Evolutionary conservation across 768 basidiomycete genomes (phyloP).

Genomic region (Porphyrellus cyaneotinctus): DNA sequence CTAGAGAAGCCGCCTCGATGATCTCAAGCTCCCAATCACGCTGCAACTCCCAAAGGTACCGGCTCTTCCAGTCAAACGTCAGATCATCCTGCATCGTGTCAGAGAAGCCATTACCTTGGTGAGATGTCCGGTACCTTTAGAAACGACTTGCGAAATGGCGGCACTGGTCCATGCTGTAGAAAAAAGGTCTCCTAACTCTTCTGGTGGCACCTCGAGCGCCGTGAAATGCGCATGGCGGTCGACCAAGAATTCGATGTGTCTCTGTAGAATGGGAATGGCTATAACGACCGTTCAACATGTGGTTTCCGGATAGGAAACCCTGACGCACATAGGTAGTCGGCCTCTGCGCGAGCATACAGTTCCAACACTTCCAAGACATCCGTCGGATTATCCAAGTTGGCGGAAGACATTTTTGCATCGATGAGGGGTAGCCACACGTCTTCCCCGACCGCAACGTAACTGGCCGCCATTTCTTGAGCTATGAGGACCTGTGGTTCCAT

Average conservation of each 20-base stretch:
- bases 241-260: constrained; percentile 60
- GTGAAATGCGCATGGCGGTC: constrained; percentile 35
- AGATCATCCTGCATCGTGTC: constrained; percentile 8
- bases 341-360: constrained; percentile 62
- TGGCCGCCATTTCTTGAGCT: constrained; percentile 65
- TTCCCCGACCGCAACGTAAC: constrained; percentile 59
- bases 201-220: constrained; percentile 39
- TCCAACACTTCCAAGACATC: constrained; percentile 55
- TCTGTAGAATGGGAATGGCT: constrained; percentile 75
- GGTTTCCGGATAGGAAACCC: constrained; percentile 3
- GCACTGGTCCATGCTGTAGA: constrained; percentile 57
- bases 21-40: constrained; percentile 71
- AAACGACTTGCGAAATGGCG: constrained; percentile 50
- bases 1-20: constrained; percentile 44
- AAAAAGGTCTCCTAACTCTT: constrained; percentile 55
- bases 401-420: constrained; percentile 45
- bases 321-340: constrained; percentile 75
- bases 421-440: constrained; percentile 75
- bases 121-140: constrained; percentile 57
- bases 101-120: constrained; percentile 45
- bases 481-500: constrained; percentile 55
- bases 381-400: constrained; percentile 48
- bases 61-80: constrained; percentile 46
- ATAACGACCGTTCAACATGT: constrained; percentile 19
- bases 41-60: constrained; percentile 65